Evolutionary conservation across 306 rosid genomes (phyloP).

Genomic region (Coriaria nepalensis): DNA sequence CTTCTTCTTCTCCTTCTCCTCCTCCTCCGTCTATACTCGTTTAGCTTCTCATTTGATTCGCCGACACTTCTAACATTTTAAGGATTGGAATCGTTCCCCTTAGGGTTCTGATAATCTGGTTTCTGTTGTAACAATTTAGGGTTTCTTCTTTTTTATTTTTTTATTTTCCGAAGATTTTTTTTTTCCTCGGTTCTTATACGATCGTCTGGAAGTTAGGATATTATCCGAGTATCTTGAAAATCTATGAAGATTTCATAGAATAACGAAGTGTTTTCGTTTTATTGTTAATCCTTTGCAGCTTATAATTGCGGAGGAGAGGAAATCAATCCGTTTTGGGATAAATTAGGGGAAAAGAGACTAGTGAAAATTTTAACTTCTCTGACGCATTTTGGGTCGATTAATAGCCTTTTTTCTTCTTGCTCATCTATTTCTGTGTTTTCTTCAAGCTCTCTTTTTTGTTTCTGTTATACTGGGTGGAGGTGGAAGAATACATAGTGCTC

Average conservation of each 20-base stretch:
- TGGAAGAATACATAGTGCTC: neutral
- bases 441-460: neutral
- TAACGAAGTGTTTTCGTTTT: neutral
- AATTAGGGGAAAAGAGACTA: no score
- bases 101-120: conserved; percentile 39
- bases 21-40: conserved; percentile 14
- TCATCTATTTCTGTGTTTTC: no score
- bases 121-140: conserved; percentile 10
- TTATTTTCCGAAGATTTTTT: conserved; percentile 21
- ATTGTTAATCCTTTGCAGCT: neutral
- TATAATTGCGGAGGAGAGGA: no score
- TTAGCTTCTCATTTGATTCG: conserved; percentile 28
- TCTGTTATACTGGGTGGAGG: no score
- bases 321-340: no score
- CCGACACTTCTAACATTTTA: conserved; percentile 29
- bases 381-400: no score
- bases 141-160: conserved; percentile 19
- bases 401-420: no score
- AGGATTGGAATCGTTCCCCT: conserved; percentile 27
- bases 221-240: conserved; percentile 5
- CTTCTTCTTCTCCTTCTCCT: neutral
- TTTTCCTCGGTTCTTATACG: conserved; percentile 2
- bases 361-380: no score
- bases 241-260: neutral
- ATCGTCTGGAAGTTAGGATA: conserved; percentile 5